Conservation (phyloP, 106 monocot genomes). For the Acorus gramineus region DNA sequence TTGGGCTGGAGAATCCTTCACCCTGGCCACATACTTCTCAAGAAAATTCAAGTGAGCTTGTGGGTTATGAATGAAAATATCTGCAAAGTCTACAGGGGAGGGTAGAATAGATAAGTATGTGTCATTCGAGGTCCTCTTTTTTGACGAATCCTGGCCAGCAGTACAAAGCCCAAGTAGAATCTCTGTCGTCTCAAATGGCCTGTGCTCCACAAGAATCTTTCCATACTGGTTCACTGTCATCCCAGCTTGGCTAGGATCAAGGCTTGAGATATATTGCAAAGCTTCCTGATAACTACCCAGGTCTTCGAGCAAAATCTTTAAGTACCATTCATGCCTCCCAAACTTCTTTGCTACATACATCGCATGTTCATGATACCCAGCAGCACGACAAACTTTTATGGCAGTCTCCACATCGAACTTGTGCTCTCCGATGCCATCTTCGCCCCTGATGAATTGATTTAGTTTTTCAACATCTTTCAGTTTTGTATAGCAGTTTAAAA, state of each 20-base stretch:
- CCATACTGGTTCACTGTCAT: slow-evolving; percentile 88
- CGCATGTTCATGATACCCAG: slow-evolving; percentile 97
- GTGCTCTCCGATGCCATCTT: slow-evolving; percentile 59
- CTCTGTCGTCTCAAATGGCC: slow-evolving; percentile 56
- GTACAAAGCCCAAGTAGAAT: slow-evolving; percentile 78
- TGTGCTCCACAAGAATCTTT: slow-evolving; percentile 89
- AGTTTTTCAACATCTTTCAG: slow-evolving; percentile 95
- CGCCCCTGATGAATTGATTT: slow-evolving; percentile 91
- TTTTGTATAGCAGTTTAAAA: slow-evolving; percentile 95
- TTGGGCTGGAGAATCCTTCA: slow-evolving; percentile 74
- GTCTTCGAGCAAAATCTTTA: slow-evolving; percentile 96
- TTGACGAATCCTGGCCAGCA: slow-evolving; percentile 22
- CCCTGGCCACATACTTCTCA: slow-evolving; percentile 62
- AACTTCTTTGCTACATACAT: slow-evolving; percentile 91
- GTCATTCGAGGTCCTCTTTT: slow-evolving; percentile 29
- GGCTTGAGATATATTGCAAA: slow-evolving; percentile 71
- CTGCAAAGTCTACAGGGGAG: slow-evolving; percentile 87
- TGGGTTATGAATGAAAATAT: slow-evolving; percentile 90
- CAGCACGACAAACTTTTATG: slow-evolving; percentile 89
- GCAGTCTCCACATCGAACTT: slow-evolving; percentile 99
- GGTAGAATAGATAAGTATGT: slow-evolving; percentile 33
- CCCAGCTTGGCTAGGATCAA: slow-evolving; percentile 81
- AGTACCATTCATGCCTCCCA: slow-evolving; percentile 87
- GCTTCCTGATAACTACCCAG: slow-evolving; percentile 82
- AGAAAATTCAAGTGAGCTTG: slow-evolving; percentile 75